Evolutionary conservation across 805 yeast genomes (phyloP), one percentile per base, ranked within the genome.

Genomic region (Candida pseudoglaebosa): DNA sequence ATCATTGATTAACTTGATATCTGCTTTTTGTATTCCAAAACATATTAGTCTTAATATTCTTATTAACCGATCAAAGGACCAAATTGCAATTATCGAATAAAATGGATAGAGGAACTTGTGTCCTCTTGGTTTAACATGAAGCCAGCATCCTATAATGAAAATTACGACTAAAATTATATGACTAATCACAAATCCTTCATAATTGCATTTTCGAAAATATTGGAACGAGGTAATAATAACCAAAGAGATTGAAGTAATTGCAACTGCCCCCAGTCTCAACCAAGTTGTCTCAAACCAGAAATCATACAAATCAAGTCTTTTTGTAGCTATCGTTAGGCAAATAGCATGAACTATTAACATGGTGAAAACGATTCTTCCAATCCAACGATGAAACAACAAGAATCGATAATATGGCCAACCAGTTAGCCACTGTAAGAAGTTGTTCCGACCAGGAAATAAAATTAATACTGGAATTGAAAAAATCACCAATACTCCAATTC

Each of bases 371-470:
- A 71, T 63, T 46, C 82, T 65, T 1, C 84, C 82, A 33, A 71
- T 58, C 84, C 86, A 80, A 55, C 71, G 80, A 59, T 87, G 95
- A 51, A 74, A 75, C 20, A 67, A 61, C 49, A 77, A 67, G 61
- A 85, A 84, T 1, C 82, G 70, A 10, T 79, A 61, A 47, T 75
- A 80, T 0, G 78, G 57, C 67, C 84, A 70, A 2, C 90, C 87
- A 1, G 89, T 73, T 4, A 81, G 38, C 53, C 62, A 64, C 44
- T 75, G 72, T 51, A 85, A 65, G 15, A 86, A 77, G 52, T 83
- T 85, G 56, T 85, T 86, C 50, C 93, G 67, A 21, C 83, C 82
- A 4, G 87, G 86, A 57, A 84, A 81, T 40, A 83, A 59, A 43
- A 77, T 73, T 13, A 79, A 54, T 5, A 73, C 54, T 0, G 93